A percentile compares a stretch with the other conserved stretches of the same genome.
These are phyloP conservation scores for Clonostachys rosea DNA, from an alignment of 2,329 filamentous ascomycete species.

Conservation along the genomic window DNA sequence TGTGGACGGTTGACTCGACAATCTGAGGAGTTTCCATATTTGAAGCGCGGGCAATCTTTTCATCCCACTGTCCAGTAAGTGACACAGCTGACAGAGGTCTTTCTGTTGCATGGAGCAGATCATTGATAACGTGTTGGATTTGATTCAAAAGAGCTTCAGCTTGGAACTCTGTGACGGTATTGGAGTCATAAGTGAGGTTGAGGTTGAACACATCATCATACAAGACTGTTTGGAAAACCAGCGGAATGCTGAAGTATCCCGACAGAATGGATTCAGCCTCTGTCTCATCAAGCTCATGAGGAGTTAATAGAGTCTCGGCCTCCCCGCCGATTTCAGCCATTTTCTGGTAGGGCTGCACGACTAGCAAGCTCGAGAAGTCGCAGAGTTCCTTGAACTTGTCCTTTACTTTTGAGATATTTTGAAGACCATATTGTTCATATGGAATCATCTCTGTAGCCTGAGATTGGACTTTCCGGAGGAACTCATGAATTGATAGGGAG, in stretches of 20 bases:
- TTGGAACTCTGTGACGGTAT: neutral
- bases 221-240: conserved; percentile 6
- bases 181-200: conserved; percentile 1
- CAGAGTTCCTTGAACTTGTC: conserved; percentile 1
- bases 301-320: neutral
- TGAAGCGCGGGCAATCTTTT: neutral
- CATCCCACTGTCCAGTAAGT: neutral
- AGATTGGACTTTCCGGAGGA: conserved; percentile 8
- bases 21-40: no score
- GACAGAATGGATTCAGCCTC: conserved; percentile 7
- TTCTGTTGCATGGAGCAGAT: conserved; percentile 1
- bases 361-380: conserved; percentile 2
- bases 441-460: conserved; percentile 9
- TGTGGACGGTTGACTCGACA: conserved; percentile 21
- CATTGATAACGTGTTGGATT: neutral
- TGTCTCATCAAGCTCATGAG: neutral
- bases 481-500: conserved; percentile 1
- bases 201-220: neutral
- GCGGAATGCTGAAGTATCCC: neutral
- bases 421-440: conserved; percentile 10
- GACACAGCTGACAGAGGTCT: neutral
- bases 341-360: neutral
- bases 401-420: conserved; percentile 5
- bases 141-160: neutral
- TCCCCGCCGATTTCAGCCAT: neutral